phyloP scores from a whole-genome alignment of 768 basidiomycete genomes.

The Lactarius psammicola region DNA sequence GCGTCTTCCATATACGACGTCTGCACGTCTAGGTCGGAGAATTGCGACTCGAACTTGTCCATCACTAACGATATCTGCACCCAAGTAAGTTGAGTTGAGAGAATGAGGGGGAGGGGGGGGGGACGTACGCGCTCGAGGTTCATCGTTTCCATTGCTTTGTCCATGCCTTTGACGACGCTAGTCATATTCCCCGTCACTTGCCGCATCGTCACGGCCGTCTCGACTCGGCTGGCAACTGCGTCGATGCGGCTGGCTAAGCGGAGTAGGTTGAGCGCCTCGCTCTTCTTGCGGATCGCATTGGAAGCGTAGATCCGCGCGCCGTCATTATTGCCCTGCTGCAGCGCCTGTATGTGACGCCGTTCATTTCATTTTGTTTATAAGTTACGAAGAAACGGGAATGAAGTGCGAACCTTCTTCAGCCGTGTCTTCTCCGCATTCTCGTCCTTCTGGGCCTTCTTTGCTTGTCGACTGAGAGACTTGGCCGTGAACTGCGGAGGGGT shows the following conservation, averaged over 20 bases:
- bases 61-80: slow-evolving; percentile 91
- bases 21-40: slow-evolving; percentile 96
- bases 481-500: slow-evolving; percentile 79
- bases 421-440: slow-evolving; percentile 84
- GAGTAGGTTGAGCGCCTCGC: slow-evolving; percentile 86
- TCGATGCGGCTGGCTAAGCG: slow-evolving; percentile 90
- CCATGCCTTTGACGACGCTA: slow-evolving; percentile 95
- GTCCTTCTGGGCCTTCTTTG: slow-evolving; percentile 97
- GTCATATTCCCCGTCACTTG: slow-evolving; percentile 97
- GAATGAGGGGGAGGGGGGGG: slow-evolving; percentile 2
- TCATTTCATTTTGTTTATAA: not conserved
- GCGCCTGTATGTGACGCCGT: slow-evolving; percentile 54
- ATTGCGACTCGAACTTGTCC: slow-evolving; percentile 98
- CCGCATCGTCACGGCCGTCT: slow-evolving; percentile 98
- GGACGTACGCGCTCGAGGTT: slow-evolving; percentile 86
- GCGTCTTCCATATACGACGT: slow-evolving; percentile 98
- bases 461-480: slow-evolving; percentile 90
- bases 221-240: slow-evolving; percentile 93
- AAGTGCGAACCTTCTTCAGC: slow-evolving; percentile 83
- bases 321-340: slow-evolving; percentile 95
- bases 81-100: not conserved
- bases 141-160: slow-evolving; percentile 99
- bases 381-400: not conserved
- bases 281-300: slow-evolving; percentile 98
- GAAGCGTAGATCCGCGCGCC: slow-evolving; percentile 97